These are phyloP conservation scores for Monosporascus sp. DNA, from an alignment of 2,329 filamentous ascomycete species.

Conservation along the genomic window DNA sequence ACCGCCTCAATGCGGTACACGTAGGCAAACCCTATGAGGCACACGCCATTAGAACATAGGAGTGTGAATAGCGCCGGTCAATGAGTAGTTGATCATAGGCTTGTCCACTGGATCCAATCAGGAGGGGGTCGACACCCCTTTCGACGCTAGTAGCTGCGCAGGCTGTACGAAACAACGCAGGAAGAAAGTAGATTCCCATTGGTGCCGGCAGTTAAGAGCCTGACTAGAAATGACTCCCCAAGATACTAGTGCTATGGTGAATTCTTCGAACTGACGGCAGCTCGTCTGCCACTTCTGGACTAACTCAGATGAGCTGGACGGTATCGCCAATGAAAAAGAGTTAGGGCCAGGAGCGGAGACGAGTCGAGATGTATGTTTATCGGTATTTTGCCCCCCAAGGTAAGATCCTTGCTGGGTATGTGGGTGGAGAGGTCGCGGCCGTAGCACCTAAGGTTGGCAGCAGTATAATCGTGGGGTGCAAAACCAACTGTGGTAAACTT, in stretches of 20 bases:
- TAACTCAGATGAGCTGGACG: neutral
- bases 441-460: conserved; percentile 23
- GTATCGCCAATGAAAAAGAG: neutral
- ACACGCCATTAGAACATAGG: conserved; percentile 11
- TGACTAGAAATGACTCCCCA: neutral
- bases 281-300: neutral
- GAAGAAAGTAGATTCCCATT: conserved; percentile 8
- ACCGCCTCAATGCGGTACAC: neutral
- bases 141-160: conserved; percentile 14
- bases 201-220: conserved; percentile 2
- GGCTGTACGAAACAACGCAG: neutral
- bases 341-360: neutral
- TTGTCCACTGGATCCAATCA: conserved; percentile 23
- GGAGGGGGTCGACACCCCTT: conserved; percentile 22
- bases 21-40: neutral
- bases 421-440: conserved; percentile 17
- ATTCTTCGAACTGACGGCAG: neutral
- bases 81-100: conserved; percentile 16
- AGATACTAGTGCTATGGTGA: neutral
- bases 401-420: conserved; percentile 7
- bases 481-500: conserved; percentile 16
- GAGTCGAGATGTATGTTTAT: neutral
- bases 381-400: conserved; percentile 9
- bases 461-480: conserved; percentile 25
- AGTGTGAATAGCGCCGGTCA: conserved; percentile 12